These are phyloP conservation scores for Luzula sylvatica DNA, from an alignment of 176 grass and related monocot genomes.

Conservation along the genomic window DNA sequence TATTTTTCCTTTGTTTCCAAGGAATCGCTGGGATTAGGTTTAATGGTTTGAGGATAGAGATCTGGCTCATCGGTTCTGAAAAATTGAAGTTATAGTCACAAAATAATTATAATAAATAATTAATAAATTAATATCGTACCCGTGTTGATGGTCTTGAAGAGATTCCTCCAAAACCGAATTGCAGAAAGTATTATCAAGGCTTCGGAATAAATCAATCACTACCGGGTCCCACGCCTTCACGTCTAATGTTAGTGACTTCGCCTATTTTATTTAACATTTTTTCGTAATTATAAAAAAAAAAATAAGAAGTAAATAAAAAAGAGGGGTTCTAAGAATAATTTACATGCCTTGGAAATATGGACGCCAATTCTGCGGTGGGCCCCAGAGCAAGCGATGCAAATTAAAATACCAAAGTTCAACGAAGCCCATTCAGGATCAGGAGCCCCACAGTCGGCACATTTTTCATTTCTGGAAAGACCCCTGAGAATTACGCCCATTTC, in stretches of 20 bases:
- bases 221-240: slow-evolving; percentile 97
- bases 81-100: slow-evolving; percentile 17
- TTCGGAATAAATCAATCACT: slow-evolving; percentile 90
- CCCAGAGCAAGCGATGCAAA: slow-evolving; percentile 98
- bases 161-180: slow-evolving; percentile 89
- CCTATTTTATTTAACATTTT: no score
- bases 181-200: slow-evolving; percentile 81
- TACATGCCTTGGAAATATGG: slow-evolving; percentile 99
- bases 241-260: slow-evolving; percentile 89
- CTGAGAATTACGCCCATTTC: slow-evolving; percentile 41
- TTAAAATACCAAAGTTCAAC: slow-evolving; percentile 81
- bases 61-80: slow-evolving; percentile 46
- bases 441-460: slow-evolving; percentile 82
- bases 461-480: slow-evolving; percentile 64
- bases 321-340: no score
- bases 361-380: slow-evolving; percentile 95
- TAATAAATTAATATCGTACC: slow-evolving; percentile 21
- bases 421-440: slow-evolving; percentile 95
- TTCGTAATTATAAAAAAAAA: no score
- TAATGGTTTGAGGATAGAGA: slow-evolving; percentile 24
- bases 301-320: no score
- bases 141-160: slow-evolving; percentile 36
- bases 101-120: no score
- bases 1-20: slow-evolving; percentile 91
- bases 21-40: slow-evolving; percentile 71